phyloP scores from a whole-genome alignment of 2,329 filamentous ascomycete species.

The Dactylonectria macrodidyma region DNA sequence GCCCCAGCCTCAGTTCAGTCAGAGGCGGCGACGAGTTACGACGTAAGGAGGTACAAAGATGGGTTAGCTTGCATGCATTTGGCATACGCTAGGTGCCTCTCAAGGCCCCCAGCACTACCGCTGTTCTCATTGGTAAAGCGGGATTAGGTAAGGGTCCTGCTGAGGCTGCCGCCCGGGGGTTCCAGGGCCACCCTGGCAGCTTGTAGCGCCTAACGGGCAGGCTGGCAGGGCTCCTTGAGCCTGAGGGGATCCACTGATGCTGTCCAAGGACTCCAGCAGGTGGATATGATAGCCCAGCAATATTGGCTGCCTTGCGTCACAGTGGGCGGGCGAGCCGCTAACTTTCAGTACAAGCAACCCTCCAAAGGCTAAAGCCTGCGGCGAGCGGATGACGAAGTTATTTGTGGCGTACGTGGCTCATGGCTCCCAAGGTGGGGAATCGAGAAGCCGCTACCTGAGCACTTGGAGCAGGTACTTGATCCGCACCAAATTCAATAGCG shows the following conservation, averaged over 20 bases:
- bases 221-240: constrained; percentile 7
- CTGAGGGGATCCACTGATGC: constrained; percentile 17
- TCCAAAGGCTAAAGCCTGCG: constrained; percentile 5
- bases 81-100: constrained; percentile 14
- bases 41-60: constrained; percentile 39
- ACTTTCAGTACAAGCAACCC: constrained; percentile 5
- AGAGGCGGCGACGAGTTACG: constrained; percentile 39
- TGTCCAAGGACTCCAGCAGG: background rate
- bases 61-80: constrained; percentile 37
- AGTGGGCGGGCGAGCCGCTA: constrained; percentile 21
- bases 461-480: constrained; percentile 25
- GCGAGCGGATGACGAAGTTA: constrained; percentile 42
- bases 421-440: constrained; percentile 25
- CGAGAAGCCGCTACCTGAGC: constrained; percentile 26
- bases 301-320: constrained; percentile 28
- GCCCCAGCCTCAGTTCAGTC: constrained; percentile 44
- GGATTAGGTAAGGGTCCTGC: constrained; percentile 19
- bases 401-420: constrained; percentile 49
- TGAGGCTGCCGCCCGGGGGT: constrained; percentile 9
- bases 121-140: constrained; percentile 8
- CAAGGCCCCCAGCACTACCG: constrained; percentile 22
- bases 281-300: background rate
- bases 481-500: background rate
- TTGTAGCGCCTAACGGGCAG: constrained; percentile 12
- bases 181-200: constrained; percentile 8